Conservation (phyloP, 2,329 filamentous ascomycete species). For the Falciphora oryzae region DNA sequence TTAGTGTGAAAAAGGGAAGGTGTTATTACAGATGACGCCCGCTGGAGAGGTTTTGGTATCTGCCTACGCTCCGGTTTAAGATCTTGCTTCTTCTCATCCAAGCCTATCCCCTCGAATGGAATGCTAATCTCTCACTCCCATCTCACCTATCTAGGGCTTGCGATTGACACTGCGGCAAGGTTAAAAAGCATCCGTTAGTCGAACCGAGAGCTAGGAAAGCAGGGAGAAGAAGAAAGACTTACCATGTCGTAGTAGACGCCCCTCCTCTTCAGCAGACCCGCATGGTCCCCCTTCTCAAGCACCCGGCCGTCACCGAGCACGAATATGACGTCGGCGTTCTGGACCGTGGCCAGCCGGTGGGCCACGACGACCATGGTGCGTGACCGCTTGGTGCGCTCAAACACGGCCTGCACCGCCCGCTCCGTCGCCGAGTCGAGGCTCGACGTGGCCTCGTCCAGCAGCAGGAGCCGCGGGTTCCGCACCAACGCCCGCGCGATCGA, state of each 20-base stretch:
- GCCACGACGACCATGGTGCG: slow-evolving; percentile 64
- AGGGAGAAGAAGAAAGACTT: neutral
- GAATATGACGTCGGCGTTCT: slow-evolving; percentile 64
- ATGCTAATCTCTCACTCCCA: neutral
- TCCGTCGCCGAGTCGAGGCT: slow-evolving; percentile 17
- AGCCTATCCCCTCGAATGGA: neutral
- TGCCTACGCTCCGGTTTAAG: neutral
- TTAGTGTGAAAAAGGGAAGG: too few species aligned
- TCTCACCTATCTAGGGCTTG: slow-evolving; percentile 13
- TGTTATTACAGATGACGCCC: neutral
- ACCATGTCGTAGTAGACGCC: slow-evolving; percentile 50
- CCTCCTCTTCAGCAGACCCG: slow-evolving; percentile 38
- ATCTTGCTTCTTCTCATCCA: neutral
- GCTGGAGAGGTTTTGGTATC: too few species aligned
- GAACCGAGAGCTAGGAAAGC: too few species aligned
- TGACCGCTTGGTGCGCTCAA: slow-evolving; percentile 29
- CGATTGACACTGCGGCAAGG: slow-evolving; percentile 13
- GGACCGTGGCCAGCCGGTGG: slow-evolving; percentile 60
- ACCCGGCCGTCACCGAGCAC: slow-evolving; percentile 60
- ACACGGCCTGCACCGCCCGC: slow-evolving; percentile 16
- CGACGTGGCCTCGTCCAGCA: slow-evolving; percentile 17
- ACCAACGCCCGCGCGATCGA: slow-evolving; percentile 16
- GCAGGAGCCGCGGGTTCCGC: slow-evolving; percentile 13
- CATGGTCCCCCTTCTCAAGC: slow-evolving; percentile 56
- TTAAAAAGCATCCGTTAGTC: neutral